phyloP scores from a whole-genome alignment of 192 early-diverging fungal genomes.

The Rhizophagus sp. region DNA sequence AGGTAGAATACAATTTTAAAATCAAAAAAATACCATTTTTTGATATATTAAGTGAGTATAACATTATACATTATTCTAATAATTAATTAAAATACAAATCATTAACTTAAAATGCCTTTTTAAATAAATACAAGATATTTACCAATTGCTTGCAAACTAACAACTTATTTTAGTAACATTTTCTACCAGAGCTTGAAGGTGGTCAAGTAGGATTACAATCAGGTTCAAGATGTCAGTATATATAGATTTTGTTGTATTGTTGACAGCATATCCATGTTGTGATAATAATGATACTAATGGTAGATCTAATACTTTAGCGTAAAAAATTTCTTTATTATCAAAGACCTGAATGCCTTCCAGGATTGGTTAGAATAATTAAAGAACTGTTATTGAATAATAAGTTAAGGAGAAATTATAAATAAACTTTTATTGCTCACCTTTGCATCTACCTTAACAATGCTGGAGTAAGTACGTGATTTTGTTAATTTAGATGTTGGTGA shows the following conservation, averaged over 20 bases:
- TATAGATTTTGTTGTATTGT: conserved; percentile 25
- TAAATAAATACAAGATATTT: conserved; percentile 22
- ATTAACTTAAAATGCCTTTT: too few species aligned
- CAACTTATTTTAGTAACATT: conserved; percentile 19
- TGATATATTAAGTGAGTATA: conserved; percentile 22
- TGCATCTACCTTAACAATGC: conserved; percentile 20
- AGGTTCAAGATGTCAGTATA: conserved; percentile 29
- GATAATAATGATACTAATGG: conserved; percentile 6
- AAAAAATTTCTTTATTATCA: conserved; percentile 24
- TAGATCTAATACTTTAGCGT: conserved; percentile 19
- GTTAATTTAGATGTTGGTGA: conserved; percentile 21
- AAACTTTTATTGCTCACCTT: conserved; percentile 23
- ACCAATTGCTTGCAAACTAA: conserved; percentile 28
- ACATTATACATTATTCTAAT: too few species aligned
- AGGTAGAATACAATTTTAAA: conserved; percentile 24
- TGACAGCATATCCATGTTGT: background rate
- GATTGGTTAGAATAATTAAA: background rate
- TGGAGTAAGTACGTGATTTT: conserved; percentile 19
- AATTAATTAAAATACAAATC: too few species aligned
- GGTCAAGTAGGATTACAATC: conserved; percentile 19
- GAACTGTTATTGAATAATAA: background rate
- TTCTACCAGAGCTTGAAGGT: conserved; percentile 5
- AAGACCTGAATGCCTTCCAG: background rate
- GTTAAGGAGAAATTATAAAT: background rate
- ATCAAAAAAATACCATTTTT: conserved; percentile 24